These are phyloP conservation scores for Telfairia occidentalis DNA, from an alignment of 331 rosid species.

Conservation along the genomic window DNA sequence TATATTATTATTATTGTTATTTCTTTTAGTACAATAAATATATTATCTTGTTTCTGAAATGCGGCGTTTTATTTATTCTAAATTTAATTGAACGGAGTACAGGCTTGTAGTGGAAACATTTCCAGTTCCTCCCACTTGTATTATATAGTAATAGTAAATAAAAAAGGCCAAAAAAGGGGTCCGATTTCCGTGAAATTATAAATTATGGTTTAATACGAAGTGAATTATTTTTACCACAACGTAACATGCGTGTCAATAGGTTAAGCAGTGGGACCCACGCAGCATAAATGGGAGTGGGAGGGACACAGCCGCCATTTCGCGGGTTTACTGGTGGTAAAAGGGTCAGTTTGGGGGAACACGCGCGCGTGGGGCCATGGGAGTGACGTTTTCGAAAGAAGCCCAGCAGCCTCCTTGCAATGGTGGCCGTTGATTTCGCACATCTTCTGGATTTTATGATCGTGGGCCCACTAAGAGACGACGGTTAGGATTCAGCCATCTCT, in stretches of 20 bases:
- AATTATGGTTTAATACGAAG: neutral
- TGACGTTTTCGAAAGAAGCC: neutral
- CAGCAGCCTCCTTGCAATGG: neutral
- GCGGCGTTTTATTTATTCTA: too few species aligned
- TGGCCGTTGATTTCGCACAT: constrained; percentile 5
- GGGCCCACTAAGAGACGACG: neutral
- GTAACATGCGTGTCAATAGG: neutral
- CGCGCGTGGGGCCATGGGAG: neutral
- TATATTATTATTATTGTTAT: too few species aligned
- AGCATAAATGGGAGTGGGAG: neutral
- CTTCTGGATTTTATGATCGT: neutral
- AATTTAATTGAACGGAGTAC: too few species aligned
- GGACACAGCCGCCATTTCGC: constrained; percentile 3
- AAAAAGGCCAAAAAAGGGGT: neutral
- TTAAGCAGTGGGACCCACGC: neutral
- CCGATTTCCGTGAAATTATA: too few species aligned
- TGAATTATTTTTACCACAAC: neutral
- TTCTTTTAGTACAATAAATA: too few species aligned
- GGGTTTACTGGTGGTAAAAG: neutral
- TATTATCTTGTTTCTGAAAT: too few species aligned
- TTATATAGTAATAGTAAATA: too few species aligned
- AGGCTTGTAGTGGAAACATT: too few species aligned
- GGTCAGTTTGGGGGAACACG: neutral
- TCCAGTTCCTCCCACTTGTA: too few species aligned
- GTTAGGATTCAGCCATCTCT: constrained; percentile 1